phyloP scores from a whole-genome alignment of 306 rosid genomes.

The Glycine tomentella region DNA sequence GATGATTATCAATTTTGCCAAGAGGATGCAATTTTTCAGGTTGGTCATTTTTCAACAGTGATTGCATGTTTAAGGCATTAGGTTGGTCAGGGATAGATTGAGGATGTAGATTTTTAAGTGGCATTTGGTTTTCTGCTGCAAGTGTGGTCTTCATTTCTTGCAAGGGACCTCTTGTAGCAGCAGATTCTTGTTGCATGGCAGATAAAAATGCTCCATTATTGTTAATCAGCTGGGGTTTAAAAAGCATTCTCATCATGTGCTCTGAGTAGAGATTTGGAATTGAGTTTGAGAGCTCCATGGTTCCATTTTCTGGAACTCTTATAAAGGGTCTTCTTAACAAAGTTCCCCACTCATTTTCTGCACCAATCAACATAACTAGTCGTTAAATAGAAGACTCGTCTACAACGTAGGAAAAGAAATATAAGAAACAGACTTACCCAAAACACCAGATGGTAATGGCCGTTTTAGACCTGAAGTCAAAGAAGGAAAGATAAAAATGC shows the following conservation, averaged over 20 bases:
- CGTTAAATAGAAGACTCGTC: conserved; percentile 18
- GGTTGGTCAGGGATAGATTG: conserved; percentile 55
- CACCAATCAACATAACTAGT: conserved; percentile 40
- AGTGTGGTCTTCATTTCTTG: conserved; percentile 57
- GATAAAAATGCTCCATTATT: conserved; percentile 53
- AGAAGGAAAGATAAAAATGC: conserved; percentile 92
- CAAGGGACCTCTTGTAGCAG: conserved; percentile 46
- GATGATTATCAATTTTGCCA: conserved; percentile 48
- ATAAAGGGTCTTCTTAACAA: conserved; percentile 72
- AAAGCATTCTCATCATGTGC: conserved; percentile 73
- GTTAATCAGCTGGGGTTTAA: conserved; percentile 63
- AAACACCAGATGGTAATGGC: conserved; percentile 72
- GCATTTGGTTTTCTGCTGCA: conserved; percentile 39
- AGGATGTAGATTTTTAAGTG: conserved; percentile 46
- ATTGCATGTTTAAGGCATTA: conserved; percentile 49
- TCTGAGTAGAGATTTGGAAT: conserved; percentile 70
- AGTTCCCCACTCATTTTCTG: conserved; percentile 84
- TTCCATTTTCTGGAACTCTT: conserved; percentile 75
- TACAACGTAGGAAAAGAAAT: neutral
- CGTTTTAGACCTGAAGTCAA: conserved; percentile 88
- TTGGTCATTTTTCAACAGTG: conserved; percentile 49
- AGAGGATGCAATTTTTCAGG: conserved; percentile 43
- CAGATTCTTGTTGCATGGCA: conserved; percentile 61
- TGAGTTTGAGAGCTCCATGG: conserved; percentile 58
- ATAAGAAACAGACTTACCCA: conserved; percentile 56